Percentiles rank a stretch among this genome's conserved stretches.
These are phyloP conservation scores for Trichoderma afroharzianum DNA, from an alignment of 2,329 filamentous ascomycete species.

Conservation along the genomic window DNA sequence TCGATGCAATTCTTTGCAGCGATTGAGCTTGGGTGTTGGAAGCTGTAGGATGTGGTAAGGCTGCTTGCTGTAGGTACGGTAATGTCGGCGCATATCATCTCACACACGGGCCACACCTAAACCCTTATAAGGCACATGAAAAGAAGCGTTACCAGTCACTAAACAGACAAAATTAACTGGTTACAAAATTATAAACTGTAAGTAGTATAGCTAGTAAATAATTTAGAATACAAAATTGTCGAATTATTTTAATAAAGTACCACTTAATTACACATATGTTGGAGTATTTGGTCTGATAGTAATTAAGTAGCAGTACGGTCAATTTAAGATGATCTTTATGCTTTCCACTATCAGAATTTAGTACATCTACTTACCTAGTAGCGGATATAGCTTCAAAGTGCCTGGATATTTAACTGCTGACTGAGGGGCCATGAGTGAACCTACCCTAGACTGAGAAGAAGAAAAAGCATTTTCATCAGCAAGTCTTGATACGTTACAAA, in stretches of 20 bases:
- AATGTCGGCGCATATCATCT: background rate
- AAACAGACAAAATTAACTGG: too few relatives aligned
- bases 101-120: too few relatives aligned
- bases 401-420: too few relatives aligned
- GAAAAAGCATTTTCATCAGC: too few relatives aligned
- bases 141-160: background rate
- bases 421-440: background rate
- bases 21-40: background rate
- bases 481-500: too few relatives aligned
- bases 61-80: background rate
- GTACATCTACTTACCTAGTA: too few relatives aligned
- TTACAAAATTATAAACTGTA: fast-evolving
- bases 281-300: background rate
- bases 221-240: fast-evolving
- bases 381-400: too few relatives aligned
- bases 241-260: background rate
- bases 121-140: background rate
- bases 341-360: background rate
- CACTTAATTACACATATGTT: too few relatives aligned
- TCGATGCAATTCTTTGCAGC: background rate
- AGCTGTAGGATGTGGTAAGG: background rate
- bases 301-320: background rate
- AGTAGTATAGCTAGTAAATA: background rate
- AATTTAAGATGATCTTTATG: background rate
- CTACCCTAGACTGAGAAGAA: background rate